phyloP scores from a whole-genome alignment of 148 eudicot species.

The Chenopodium suecicum region DNA sequence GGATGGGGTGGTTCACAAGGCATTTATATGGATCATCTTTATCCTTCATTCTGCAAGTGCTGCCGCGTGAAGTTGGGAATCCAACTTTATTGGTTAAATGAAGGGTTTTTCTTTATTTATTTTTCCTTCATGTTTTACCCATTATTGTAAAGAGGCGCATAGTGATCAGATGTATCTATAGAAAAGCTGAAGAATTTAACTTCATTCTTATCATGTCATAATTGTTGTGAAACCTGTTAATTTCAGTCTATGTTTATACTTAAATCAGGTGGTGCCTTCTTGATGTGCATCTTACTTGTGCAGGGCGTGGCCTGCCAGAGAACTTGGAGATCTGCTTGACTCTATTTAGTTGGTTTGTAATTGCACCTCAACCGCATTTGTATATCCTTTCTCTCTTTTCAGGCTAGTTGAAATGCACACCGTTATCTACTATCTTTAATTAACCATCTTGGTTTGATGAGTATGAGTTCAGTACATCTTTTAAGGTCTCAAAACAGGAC shows the following conservation, averaged over 20 bases:
- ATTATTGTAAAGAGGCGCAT: conserved; percentile 20
- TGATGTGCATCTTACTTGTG: neutral
- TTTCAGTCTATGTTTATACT: neutral
- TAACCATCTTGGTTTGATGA: neutral
- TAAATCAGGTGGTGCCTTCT: neutral
- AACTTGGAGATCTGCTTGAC: too few species aligned
- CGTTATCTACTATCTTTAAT: too few species aligned
- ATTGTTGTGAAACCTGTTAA: neutral
- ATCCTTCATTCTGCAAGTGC: conserved; percentile 5
- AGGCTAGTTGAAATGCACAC: too few species aligned
- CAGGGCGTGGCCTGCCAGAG: neutral
- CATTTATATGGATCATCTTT: conserved; percentile 1
- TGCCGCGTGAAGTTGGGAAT: conserved; percentile 11
- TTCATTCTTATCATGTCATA: neutral
- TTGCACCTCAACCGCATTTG: too few species aligned
- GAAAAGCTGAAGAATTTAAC: conserved; percentile 2
- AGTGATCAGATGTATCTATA: neutral
- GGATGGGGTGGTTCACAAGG: neutral
- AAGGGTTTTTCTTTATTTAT: neutral
- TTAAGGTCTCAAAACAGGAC: neutral
- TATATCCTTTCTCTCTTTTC: too few species aligned
- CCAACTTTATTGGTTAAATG: neutral
- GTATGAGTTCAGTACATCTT: neutral
- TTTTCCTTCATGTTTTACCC: neutral
- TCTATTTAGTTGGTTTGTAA: too few species aligned